Percentiles rank a stretch among this genome's conserved stretches.
These are phyloP conservation scores for Fennellomyces sp. DNA, from an alignment of 371 early-diverging fungal genomes.

Conservation along the genomic window DNA sequence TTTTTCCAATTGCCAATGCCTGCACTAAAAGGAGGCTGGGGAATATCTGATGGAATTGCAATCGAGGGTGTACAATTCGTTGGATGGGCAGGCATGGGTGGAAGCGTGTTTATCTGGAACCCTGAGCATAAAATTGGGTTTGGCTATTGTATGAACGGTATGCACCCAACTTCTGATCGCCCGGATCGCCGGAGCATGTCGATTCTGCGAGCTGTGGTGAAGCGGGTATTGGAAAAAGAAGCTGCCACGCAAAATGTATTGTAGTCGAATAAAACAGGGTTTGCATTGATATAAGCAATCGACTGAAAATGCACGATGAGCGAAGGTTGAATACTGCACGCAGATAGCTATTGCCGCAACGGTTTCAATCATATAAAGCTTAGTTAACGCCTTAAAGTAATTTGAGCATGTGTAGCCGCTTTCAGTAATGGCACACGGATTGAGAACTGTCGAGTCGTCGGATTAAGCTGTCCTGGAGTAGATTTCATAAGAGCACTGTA, in stretches of 20 bases:
- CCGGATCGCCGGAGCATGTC: conserved; percentile 7
- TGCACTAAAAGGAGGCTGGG: conserved; percentile 10
- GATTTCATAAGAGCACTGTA: no score
- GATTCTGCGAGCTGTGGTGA: not conserved
- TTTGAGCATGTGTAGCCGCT: no score
- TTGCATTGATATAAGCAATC: not conserved
- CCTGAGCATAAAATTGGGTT: conserved; percentile 55
- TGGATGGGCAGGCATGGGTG: conserved; percentile 56
- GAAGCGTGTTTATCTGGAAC: conserved; percentile 58
- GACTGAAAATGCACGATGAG: no score
- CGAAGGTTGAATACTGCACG: no score
- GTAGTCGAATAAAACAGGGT: not conserved
- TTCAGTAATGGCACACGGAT: no score
- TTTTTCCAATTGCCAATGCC: not conserved
- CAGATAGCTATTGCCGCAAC: no score
- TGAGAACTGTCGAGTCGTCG: no score
- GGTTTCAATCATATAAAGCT: no score
- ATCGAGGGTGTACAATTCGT: conserved; percentile 6
- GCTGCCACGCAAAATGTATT: not conserved
- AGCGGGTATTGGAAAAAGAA: not conserved
- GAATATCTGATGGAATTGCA: not conserved
- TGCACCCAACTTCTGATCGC: conserved; percentile 33
- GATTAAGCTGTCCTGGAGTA: no score
- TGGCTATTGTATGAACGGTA: conserved; percentile 44
- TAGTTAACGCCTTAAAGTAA: no score